These are phyloP conservation scores for Vicia villosa DNA, from an alignment of 306 rosid species.

Conservation along the genomic window DNA sequence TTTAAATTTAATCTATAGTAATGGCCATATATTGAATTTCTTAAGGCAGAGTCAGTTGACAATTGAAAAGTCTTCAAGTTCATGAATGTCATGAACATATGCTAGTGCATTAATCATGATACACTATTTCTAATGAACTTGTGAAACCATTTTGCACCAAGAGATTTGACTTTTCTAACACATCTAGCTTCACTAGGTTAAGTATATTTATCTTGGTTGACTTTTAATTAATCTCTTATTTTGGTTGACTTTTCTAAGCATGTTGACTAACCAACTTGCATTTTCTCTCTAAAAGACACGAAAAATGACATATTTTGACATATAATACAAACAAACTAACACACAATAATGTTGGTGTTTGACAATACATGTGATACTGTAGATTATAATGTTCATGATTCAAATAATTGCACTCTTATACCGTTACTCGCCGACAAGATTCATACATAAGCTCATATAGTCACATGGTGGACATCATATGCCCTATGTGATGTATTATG, in stretches of 20 bases:
- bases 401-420: not conserved
- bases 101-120: no score
- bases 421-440: not conserved
- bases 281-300: not conserved
- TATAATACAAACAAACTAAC: not conserved
- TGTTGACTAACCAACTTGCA: not conserved
- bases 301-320: not conserved
- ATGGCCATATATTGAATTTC: not conserved
- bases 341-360: not conserved
- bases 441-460: constrained; percentile 7
- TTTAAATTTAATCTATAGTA: not conserved
- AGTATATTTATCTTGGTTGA: not conserved
- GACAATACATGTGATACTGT: constrained; percentile 18
- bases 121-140: no score
- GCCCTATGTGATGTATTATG: constrained; percentile 35
- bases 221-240: not conserved
- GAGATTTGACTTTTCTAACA: no score
- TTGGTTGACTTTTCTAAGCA: no score
- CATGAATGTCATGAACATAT: not conserved
- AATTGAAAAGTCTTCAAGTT: no score
- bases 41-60: not conserved
- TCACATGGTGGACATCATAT: constrained; percentile 36
- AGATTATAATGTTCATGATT: not conserved
- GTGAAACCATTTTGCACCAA: no score
- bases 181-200: no score